Evolutionary conservation across 1,139 yeast genomes (phyloP), one percentile per base, ranked within the genome.

Genomic region (Sugiyamaella neomexicana): DNA sequence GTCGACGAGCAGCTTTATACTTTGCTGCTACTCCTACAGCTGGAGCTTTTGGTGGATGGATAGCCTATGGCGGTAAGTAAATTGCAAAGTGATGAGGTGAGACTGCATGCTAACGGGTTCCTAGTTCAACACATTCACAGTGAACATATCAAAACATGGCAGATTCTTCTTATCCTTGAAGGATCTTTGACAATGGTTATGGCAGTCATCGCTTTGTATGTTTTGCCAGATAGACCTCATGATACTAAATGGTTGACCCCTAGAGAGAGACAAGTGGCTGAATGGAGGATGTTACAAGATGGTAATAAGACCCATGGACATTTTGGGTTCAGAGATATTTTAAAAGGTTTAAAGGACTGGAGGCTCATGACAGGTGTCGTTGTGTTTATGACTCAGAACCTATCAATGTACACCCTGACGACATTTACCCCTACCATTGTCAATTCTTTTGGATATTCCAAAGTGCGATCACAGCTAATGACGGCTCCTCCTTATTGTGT

Each of bases 111-210:
- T 34, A 34, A 34, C 38, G 4, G 25, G 25, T 20, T 20, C 25
- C 16, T 13, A 34, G 52, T 84, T 83, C 49, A 53, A 9, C 59
- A 50, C 40, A 59, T 56, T 50, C 50, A 55, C 10, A 51, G 49
- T 20, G 49, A 42, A 1, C 45, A 46, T 8, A 36, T 60, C 32
- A 54, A 56, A 38, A 62, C 59, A 15, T 83, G 87, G 87, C 72
- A 80, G 67, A 82, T 86, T 85, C 72, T 82, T 48, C 71, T 82
- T 51, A 72, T 82, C 52, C 68, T 83, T 44, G 86, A 82, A 62
- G 76, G 77, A 15, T 56, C 63, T 2, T 45, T 62, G 25, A 72
- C 78, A 2, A 62, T 71, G 32, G 50, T 65, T 1, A 61, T 68
- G 59, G 65, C 74, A 4, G 29, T 64, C 10, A 46, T 68, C 32